Evolutionary conservation across 257 asterid species (phyloP).

Genomic region (Solanum chiquidenum): DNA sequence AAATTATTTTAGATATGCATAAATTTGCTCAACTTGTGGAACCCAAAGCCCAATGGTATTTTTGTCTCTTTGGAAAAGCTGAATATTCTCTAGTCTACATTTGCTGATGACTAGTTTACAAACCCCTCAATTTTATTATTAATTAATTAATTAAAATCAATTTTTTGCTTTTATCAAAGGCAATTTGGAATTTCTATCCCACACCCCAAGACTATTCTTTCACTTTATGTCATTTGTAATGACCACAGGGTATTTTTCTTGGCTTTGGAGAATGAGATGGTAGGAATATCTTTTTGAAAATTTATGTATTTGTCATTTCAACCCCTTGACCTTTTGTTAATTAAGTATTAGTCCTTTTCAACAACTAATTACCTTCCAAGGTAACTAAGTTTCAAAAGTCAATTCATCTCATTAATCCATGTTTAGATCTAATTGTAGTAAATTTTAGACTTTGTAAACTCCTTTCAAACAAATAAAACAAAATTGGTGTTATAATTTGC

Average conservation of each 20-base stretch:
- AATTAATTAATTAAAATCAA: not conserved
- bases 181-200: slow-evolving; percentile 19
- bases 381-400: not conserved
- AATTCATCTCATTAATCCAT: not conserved
- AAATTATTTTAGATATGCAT: slow-evolving; percentile 14
- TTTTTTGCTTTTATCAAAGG: not conserved
- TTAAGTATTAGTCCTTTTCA: not conserved
- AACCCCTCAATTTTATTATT: not conserved
- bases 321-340: not conserved
- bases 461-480: not conserved
- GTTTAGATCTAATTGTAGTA: not conserved
- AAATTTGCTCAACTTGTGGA: slow-evolving; percentile 32
- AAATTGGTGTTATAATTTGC: not conserved
- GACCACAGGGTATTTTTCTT: slow-evolving; percentile 2
- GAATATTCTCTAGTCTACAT: slow-evolving; percentile 75
- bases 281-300: not conserved
- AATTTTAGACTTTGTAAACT: not conserved
- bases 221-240: not conserved
- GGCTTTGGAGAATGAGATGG: slow-evolving; percentile 6
- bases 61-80: slow-evolving; percentile 84
- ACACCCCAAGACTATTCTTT: slow-evolving; percentile 8
- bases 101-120: slow-evolving; percentile 19
- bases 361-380: not conserved
- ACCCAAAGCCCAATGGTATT: slow-evolving; percentile 46
- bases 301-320: not conserved